These are phyloP conservation scores for Perkinsus chesapeaki DNA, from an alignment of 169 alveolate genomes.

Conservation along the genomic window DNA sequence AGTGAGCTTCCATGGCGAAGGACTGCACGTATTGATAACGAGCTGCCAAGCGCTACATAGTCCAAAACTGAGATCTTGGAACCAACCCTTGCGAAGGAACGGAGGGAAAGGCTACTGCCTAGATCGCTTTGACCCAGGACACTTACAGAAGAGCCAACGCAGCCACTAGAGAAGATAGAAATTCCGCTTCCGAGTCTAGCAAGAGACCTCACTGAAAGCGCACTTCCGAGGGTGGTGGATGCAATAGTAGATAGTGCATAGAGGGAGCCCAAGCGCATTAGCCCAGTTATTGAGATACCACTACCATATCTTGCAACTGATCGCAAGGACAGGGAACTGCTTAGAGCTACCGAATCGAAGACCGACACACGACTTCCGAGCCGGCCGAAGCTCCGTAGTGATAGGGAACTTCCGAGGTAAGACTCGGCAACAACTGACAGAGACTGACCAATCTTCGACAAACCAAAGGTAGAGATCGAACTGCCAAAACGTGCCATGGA, in stretches of 20 bases:
- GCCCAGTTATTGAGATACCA: background rate
- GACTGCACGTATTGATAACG: background rate
- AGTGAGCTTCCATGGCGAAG: background rate
- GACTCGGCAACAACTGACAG: background rate
- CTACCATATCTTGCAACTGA: background rate
- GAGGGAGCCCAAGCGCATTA: background rate
- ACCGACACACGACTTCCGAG: background rate
- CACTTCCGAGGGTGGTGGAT: background rate
- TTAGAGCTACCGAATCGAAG: background rate
- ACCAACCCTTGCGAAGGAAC: background rate
- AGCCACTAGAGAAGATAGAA: background rate
- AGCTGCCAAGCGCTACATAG: background rate
- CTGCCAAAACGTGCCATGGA: background rate
- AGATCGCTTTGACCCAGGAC: background rate
- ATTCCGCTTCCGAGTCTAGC: background rate
- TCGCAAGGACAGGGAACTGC: background rate
- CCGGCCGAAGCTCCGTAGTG: slow-evolving; percentile 6
- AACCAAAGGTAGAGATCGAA: background rate
- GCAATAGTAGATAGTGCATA: background rate
- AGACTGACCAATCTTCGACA: background rate
- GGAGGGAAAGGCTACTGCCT: background rate
- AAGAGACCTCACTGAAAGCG: background rate
- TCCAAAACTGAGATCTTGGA: background rate
- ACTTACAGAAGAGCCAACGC: background rate
- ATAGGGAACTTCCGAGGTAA: background rate